These are phyloP conservation scores for Dothistroma pini DNA, from an alignment of 2,329 filamentous ascomycete species.

Conservation along the genomic window DNA sequence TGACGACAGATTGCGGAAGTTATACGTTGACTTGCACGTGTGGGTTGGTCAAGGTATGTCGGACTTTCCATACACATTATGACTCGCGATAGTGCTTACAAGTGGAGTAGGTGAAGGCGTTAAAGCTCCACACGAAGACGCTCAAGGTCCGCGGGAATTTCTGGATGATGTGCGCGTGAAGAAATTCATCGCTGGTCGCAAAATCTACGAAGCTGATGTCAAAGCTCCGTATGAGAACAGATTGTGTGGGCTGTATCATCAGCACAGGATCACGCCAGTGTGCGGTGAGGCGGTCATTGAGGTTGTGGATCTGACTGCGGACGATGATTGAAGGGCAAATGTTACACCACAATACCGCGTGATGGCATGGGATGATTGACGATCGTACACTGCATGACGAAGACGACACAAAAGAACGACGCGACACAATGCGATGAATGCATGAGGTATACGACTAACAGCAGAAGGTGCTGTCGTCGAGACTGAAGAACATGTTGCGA, in stretches of 20 bases:
- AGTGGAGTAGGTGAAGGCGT: conserved; percentile 10
- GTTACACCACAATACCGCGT: not conserved
- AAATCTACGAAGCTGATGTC: conserved; percentile 7
- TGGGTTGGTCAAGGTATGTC: conserved; percentile 21
- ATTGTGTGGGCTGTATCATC: conserved; percentile 16
- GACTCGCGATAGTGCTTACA: not conserved
- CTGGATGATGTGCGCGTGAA: conserved; percentile 7
- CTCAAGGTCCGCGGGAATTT: conserved; percentile 17
- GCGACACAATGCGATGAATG: not conserved
- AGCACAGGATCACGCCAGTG: conserved; percentile 9
- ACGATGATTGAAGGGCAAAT: not conserved
- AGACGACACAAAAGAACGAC: not conserved
- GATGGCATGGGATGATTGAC: not conserved
- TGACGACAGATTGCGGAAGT: conserved; percentile 17
- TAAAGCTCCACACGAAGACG: conserved; percentile 16
- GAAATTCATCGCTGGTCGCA: conserved; percentile 6
- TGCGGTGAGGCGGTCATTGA: conserved; percentile 11
- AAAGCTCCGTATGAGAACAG: conserved; percentile 16
- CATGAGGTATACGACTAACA: not conserved
- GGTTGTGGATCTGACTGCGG: conserved; percentile 15
- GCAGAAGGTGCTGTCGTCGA: not conserved
- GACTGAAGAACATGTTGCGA: not conserved
- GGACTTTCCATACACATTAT: not conserved
- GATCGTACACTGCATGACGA: not conserved
- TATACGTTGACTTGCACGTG: conserved; percentile 26